A percentile compares a stretch with the other conserved stretches of the same genome.
Evolutionary conservation across 352 stramenopile species (phyloP).

Genomic region (Aphanomyces euteiches): DNA sequence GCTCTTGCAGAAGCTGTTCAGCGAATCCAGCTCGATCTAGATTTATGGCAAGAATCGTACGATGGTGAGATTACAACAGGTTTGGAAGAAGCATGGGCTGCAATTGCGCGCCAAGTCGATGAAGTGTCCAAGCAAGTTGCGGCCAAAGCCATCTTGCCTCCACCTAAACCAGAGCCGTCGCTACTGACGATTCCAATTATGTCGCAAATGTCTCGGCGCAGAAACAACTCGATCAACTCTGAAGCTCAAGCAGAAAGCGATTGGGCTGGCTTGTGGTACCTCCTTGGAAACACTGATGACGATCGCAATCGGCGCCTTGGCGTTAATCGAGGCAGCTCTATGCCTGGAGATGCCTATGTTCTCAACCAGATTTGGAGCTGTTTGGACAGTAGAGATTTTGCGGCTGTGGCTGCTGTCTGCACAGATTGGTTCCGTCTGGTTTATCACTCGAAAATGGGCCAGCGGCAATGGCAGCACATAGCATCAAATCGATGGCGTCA

Average conservation of each 20-base stretch:
- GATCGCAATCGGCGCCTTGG: slow-evolving; percentile 21
- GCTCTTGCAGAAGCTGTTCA: neutral
- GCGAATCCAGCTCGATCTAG: slow-evolving; percentile 4
- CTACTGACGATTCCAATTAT: neutral
- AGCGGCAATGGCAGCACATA: slow-evolving; percentile 28
- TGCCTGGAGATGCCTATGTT: slow-evolving; percentile 27
- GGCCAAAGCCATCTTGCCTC: neutral
- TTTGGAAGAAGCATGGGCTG: slow-evolving; percentile 20
- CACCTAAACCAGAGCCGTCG: neutral
- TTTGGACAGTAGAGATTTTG: slow-evolving; percentile 28
- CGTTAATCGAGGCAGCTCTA: neutral
- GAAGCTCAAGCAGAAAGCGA: slow-evolving; percentile 12
- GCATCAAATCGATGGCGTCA: slow-evolving; percentile 4
- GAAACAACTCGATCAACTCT: slow-evolving; percentile 7
- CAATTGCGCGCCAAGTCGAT: slow-evolving; percentile 13
- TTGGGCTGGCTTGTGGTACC: slow-evolving; percentile 28
- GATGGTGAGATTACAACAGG: neutral
- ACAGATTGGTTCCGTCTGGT: slow-evolving; percentile 27
- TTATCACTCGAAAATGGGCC: slow-evolving; percentile 28
- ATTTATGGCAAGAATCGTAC: slow-evolving; percentile 11
- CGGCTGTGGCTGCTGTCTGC: slow-evolving; percentile 23
- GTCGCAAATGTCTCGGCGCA: neutral
- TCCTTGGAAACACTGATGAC: slow-evolving; percentile 22
- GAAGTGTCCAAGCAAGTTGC: slow-evolving; percentile 8
- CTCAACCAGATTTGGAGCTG: slow-evolving; percentile 28